phyloP scores from a whole-genome alignment of 2,329 filamentous ascomycete species.

The Calonectria hongkongensis region DNA sequence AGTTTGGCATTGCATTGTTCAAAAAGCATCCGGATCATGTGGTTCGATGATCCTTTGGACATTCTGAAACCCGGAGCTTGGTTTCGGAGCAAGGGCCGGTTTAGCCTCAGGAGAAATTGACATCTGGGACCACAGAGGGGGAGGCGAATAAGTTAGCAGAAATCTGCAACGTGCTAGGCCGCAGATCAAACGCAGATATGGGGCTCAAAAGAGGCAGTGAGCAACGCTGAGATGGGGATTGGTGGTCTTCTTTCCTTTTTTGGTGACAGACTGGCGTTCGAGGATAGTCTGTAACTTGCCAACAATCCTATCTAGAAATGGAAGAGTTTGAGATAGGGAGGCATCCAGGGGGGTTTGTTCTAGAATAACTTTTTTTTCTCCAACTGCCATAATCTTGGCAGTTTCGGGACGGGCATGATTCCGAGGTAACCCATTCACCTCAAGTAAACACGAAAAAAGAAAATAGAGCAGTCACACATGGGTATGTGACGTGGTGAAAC shows the following conservation, averaged over 20 bases:
- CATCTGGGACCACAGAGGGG: background rate
- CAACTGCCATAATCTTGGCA: slow-evolving; percentile 8
- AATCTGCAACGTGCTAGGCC: slow-evolving; percentile 26
- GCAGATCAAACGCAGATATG: slow-evolving; percentile 21
- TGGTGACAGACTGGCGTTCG: slow-evolving; percentile 9
- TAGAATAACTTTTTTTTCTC: background rate
- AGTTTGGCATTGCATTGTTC: slow-evolving; percentile 35
- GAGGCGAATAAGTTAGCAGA: slow-evolving; percentile 26
- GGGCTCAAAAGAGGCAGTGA: slow-evolving; percentile 25
- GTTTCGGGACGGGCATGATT: slow-evolving; percentile 26
- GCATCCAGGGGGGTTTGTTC: slow-evolving; percentile 14
- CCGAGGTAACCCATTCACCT: slow-evolving; percentile 6
- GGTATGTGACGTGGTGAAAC: slow-evolving; percentile 30
- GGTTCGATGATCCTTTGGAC: slow-evolving; percentile 43
- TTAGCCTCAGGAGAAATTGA: slow-evolving; percentile 33
- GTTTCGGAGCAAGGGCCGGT: slow-evolving; percentile 46
- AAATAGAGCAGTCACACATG: slow-evolving; percentile 22
- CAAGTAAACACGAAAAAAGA: slow-evolving; percentile 20
- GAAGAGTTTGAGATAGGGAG: slow-evolving; percentile 26
- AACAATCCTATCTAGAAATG: slow-evolving; percentile 2
- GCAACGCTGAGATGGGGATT: slow-evolving; percentile 8
- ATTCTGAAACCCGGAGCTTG: slow-evolving; percentile 51
- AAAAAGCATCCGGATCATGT: slow-evolving; percentile 18
- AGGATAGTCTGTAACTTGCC: slow-evolving; percentile 12
- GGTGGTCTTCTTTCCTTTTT: slow-evolving; percentile 12